These are phyloP conservation scores for Alisma plantagoaquatica DNA, from an alignment of 106 monocot genomes.

Conservation along the genomic window DNA sequence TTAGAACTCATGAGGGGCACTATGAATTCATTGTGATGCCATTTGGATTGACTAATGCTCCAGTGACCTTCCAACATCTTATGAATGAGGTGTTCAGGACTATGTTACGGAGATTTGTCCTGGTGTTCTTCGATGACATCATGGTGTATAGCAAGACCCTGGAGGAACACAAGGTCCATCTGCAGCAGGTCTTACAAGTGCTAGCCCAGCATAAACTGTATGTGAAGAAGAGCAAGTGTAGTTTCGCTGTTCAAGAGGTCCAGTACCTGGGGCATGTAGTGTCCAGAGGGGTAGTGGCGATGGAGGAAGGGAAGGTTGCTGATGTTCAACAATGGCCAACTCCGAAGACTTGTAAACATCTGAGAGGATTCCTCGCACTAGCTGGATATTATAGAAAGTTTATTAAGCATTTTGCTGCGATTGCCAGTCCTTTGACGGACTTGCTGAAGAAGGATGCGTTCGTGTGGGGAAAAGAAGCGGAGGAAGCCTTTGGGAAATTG, in stretches of 20 bases:
- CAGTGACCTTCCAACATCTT: neutral
- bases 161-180: neutral
- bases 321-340: neutral
- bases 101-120: constrained; percentile 1
- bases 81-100: constrained; percentile 3
- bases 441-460: neutral
- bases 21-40: constrained; percentile 13
- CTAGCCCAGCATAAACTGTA: neutral
- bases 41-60: constrained; percentile 2
- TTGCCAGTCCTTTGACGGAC: neutral
- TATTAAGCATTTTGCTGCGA: neutral
- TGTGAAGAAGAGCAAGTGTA: neutral
- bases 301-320: neutral
- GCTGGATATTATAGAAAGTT: neutral
- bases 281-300: neutral
- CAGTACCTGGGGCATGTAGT: neutral
- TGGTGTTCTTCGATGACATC: constrained; percentile 4
- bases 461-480: neutral
- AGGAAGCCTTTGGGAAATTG: neutral
- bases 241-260: neutral
- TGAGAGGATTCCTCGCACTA: neutral
- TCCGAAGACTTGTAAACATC: neutral
- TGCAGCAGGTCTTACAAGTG: neutral
- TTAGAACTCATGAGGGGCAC: constrained; percentile 8
- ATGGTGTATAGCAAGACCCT: neutral